Conservation (phyloP, 108 stramenopile species). For the Chaetoceros tenuissimus region DNA sequence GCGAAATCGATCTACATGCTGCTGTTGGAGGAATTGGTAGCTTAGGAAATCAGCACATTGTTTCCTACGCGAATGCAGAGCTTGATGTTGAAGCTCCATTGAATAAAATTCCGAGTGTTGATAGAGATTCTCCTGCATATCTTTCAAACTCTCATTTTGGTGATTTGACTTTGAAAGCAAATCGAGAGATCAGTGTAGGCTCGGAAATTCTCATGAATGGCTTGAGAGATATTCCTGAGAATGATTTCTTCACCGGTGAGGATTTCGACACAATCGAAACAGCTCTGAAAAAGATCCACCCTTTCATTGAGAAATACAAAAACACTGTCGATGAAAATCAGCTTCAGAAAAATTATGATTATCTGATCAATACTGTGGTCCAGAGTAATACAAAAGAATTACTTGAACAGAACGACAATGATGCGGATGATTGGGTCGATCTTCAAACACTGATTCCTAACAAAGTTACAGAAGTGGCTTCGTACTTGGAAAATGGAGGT, state of each 20-base stretch:
- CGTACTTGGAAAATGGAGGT: neutral
- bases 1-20: neutral
- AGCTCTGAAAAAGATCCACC: neutral
- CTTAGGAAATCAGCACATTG: slow-evolving; percentile 7
- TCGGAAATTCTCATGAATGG: slow-evolving; percentile 49
- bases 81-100: neutral
- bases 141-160: slow-evolving; percentile 57
- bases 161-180: slow-evolving; percentile 33
- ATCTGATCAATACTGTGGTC: neutral
- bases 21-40: slow-evolving; percentile 36
- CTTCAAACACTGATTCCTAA: neutral
- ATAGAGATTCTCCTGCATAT: slow-evolving; percentile 36
- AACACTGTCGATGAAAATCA: neutral
- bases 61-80: neutral
- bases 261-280: neutral
- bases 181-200: slow-evolving; percentile 43
- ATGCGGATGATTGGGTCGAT: neutral
- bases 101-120: neutral
- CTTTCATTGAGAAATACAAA: neutral
- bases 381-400: neutral
- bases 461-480: neutral
- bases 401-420: neutral
- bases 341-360: neutral
- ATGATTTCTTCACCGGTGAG: neutral
- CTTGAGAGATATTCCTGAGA: neutral